Evolutionary conservation across 768 basidiomycete species (phyloP), one percentile per base, ranked within the genome.

Genomic region (Boletus reticulatus): DNA sequence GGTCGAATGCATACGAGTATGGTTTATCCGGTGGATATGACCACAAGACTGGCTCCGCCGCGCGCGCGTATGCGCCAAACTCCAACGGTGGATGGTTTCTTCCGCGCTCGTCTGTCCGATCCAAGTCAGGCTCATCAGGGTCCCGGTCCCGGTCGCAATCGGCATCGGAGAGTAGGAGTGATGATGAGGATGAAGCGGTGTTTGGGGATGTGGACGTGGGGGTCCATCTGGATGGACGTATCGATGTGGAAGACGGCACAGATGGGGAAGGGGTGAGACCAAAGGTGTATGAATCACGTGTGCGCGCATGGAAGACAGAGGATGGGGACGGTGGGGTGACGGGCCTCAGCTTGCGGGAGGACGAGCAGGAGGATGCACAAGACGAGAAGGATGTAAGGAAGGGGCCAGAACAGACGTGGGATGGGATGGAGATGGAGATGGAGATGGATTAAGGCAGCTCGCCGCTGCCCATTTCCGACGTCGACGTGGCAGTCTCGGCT

Each of bases 391-490:
- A 6, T 19, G 16, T 29, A 60, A 48, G 56, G 50, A 58, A 43
- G 38, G 50, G 17, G n/a, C 22, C n/a, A 37, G 50, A 57, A 53
- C 60, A 62, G 56, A 62, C 61, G 62, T 78, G 72, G 75, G 73
- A 77, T 50, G 73, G 79, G 48, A 71, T 75, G 73, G 78, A 79
- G 56, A 87, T 89, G 84, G 88, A 72, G 2, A 70, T 70, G 68
- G 68, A 71, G 22, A 72, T 71, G 70, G 67, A 62, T 13, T 62
- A 42, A 31, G 19, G 38, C 17, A 1, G 43, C 11, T 34, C 13
- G 27, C 19, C 8, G n/a, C 24, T 17, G 12, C 20, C 17, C 24
- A 3, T 16, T 16, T 46, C 14, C 29, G 29, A 24, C 11, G 41
- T 41, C 36, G 38, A 16, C 34, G 14, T 27, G 27, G 27, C 27